A percentile compares a stretch with the other conserved stretches of the same genome.
These are phyloP conservation scores for Aspergillus uvarum DNA, from an alignment of 2,329 filamentous ascomycete species.

Conservation along the genomic window DNA sequence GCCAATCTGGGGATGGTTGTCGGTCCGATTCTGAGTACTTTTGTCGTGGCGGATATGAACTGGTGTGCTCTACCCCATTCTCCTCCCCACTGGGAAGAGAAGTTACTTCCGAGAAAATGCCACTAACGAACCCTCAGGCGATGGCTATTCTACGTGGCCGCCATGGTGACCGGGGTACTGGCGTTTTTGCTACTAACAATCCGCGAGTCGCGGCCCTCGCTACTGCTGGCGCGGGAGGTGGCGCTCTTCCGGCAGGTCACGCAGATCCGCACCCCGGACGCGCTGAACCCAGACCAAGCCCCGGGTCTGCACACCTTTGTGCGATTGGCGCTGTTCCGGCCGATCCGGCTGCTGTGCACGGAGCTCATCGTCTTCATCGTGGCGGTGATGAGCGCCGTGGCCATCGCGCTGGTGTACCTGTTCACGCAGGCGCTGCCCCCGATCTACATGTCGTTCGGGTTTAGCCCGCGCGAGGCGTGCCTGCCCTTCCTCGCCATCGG, in stretches of 20 bases:
- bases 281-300: conserved; percentile 42
- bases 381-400: conserved; percentile 45
- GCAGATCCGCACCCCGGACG: conserved; percentile 25
- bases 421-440: conserved; percentile 21
- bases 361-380: conserved; percentile 50
- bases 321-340: conserved; percentile 43
- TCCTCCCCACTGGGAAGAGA: neutral
- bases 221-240: conserved; percentile 41
- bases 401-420: conserved; percentile 51
- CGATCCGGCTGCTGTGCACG: conserved; percentile 45
- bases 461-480: conserved; percentile 32
- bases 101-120: neutral
- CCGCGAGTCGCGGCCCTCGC: conserved; percentile 48
- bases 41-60: conserved; percentile 38
- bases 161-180: conserved; percentile 38
- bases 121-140: conserved; percentile 30
- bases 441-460: conserved; percentile 38
- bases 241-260: conserved; percentile 28
- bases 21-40: conserved; percentile 48
- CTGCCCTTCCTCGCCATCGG: conserved; percentile 42
- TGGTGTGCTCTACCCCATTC: conserved; percentile 31
- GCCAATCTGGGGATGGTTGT: conserved; percentile 46
- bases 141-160: conserved; percentile 48
- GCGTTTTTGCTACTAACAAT: conserved; percentile 39
- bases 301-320: conserved; percentile 41